Evolutionary conservation across 2,329 filamentous ascomycete genomes (phyloP).

Genomic region (Apiospora pterosperma): DNA sequence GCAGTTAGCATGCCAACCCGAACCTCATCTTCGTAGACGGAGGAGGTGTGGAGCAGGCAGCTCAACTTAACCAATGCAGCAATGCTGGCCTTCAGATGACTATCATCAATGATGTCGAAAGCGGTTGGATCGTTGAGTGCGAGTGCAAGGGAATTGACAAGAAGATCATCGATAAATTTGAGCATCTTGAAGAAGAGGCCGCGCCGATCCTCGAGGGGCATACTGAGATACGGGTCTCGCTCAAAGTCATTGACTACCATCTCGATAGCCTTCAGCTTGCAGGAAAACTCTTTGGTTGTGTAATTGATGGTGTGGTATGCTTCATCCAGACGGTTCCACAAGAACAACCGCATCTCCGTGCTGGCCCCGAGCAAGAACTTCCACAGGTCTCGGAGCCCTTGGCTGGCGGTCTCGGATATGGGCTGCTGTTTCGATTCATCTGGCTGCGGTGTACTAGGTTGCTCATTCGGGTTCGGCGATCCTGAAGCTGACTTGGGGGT

Average conservation of each 20-base stretch:
- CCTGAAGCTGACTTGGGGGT: conserved; percentile 6
- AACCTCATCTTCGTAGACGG: conserved; percentile 83
- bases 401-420: conserved; percentile 49
- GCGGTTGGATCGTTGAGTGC: conserved; percentile 64
- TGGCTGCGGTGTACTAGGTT: conserved; percentile 7
- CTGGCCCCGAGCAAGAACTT: conserved; percentile 81
- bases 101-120: conserved; percentile 81
- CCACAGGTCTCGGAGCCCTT: conserved; percentile 71
- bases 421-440: conserved; percentile 28
- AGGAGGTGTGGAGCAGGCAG: conserved; percentile 73
- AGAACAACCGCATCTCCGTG: conserved; percentile 76
- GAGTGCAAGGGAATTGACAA: conserved; percentile 68
- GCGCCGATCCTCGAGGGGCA: conserved; percentile 62
- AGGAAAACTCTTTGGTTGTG: conserved; percentile 82
- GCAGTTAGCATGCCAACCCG: conserved; percentile 68
- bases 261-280: conserved; percentile 80
- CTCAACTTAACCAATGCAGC: conserved; percentile 68
- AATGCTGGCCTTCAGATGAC: conserved; percentile 71
- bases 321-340: conserved; percentile 89
- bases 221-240: conserved; percentile 59
- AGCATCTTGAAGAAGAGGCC: conserved; percentile 71
- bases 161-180: conserved; percentile 73
- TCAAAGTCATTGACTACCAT: conserved; percentile 66
- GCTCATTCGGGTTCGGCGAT: conserved; percentile 15
- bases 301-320: conserved; percentile 86